Conservation (phyloP, 345 rosid species). For the Ailanthus altissimus region DNA sequence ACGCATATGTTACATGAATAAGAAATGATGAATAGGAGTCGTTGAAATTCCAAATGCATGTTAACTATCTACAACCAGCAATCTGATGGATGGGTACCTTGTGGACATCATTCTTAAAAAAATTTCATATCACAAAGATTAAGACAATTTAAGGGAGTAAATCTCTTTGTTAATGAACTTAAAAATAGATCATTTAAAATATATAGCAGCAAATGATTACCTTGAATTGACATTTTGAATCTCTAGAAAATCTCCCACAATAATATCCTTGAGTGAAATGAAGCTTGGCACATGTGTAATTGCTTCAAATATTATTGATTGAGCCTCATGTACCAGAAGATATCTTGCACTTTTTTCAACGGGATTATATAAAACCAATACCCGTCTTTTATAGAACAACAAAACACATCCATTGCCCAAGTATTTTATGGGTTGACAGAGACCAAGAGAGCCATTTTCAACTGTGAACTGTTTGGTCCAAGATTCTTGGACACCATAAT, state of each 20-base stretch:
- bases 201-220: too few relatives aligned
- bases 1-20: not conserved
- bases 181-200: too few relatives aligned
- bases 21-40: not conserved
- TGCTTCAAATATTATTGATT: conserved; percentile 8
- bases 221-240: not conserved
- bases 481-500: conserved; percentile 26
- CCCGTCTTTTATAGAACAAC: not conserved
- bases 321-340: not conserved
- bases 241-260: conserved; percentile 1
- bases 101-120: not conserved
- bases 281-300: conserved; percentile 15
- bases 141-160: too few relatives aligned
- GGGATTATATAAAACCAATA: conserved; percentile 15
- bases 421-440: conserved; percentile 10
- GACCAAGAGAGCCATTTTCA: not conserved
- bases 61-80: not conserved
- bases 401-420: conserved; percentile 5
- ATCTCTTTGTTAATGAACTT: too few relatives aligned
- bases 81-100: not conserved
- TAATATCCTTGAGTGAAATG: conserved; percentile 11
- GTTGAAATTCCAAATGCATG: not conserved
- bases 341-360: not conserved
- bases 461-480: conserved; percentile 18
- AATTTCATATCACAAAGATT: too few relatives aligned